Base-by-base conservation (phyloP, 176 grass and related monocot species). In the Paspalum vaginatum region DNA sequence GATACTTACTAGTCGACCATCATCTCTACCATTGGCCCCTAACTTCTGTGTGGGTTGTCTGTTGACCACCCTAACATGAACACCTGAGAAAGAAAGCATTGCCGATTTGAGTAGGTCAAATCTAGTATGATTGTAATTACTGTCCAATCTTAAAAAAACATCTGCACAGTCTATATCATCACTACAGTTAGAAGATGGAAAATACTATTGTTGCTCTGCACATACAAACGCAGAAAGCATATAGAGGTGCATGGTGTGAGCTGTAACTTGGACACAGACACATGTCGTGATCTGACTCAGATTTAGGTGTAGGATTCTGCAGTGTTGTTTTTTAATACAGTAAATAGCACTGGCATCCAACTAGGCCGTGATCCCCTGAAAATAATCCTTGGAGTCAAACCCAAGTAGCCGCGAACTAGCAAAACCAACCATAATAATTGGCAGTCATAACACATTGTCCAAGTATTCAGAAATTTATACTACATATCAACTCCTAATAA, bases 11-110 rank as follows among this genome's bases (percentile, higher is more conserved):
- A 91, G 32, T 75, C 84, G 69, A 73, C 89, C 84, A 81, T 97
- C 89, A 80, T 91, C 94, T 84, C 88, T 86, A 71, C 86, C 91
- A 58, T 89, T 91, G 61, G 81, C 75, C 64, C 87, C 91, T 80
- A 97, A 83, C 48, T 83, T 57, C 56, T 91, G 81, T 63, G 86
- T 82, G 39, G 75, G 48, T 61, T 88, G 81, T 72, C 87, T 78
- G 71, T 62, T 81, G 25, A 86, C 65, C 72, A 94, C 80, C 70
- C 75, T 79, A 63, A 97, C 70, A 81, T 61, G 62, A 84, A 76
- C 8, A n/a, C n/a, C n/a, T n/a, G n/a, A n/a, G n/a, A n/a, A n/a
- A n/a, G n/a, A n/a, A n/a, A n/a, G n/a, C n/a, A n/a, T n/a, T n/a
- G n/a, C n/a, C n/a, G n/a, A n/a, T n/a, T n/a, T n/a, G n/a, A n/a